Evolutionary conservation across 2,329 filamentous ascomycete genomes (phyloP).

Genomic region (Pseudogymnoascus sp.): DNA sequence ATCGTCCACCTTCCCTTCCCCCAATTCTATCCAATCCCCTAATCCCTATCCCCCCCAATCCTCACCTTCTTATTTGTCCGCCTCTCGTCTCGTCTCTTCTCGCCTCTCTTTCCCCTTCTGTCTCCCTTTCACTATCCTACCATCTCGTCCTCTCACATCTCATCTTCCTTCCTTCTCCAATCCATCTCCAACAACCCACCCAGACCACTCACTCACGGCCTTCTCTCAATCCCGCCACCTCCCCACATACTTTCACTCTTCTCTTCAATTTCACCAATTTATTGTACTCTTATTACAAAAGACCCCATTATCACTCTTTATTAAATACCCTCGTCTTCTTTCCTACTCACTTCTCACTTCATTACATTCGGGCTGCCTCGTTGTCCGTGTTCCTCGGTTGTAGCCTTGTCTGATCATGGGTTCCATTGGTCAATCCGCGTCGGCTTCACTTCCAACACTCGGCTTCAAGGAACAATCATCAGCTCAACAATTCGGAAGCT

Average conservation of each 20-base stretch:
- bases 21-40: conserved; percentile 7
- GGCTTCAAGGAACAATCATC: neutral
- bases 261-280: neutral
- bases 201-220: neutral
- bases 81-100: conserved; percentile 10
- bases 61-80: conserved; percentile 6
- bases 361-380: neutral
- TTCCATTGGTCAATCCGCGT: conserved; percentile 7
- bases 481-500: neutral
- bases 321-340: neutral
- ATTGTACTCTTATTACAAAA: conserved; percentile 7
- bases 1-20: neutral
- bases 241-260: neutral
- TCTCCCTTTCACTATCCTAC: conserved; percentile 7
- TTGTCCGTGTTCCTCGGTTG: neutral
- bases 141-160: neutral
- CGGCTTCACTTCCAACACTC: conserved; percentile 1
- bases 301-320: neutral
- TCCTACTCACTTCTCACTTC: neutral
- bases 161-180: neutral
- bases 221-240: neutral
- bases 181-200: neutral
- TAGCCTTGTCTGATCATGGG: conserved; percentile 5
- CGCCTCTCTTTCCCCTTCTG: neutral
- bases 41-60: conserved; percentile 6